phyloP scores from a whole-genome alignment of 73 alveolate genomes.

The Uronychia binucleata region DNA sequence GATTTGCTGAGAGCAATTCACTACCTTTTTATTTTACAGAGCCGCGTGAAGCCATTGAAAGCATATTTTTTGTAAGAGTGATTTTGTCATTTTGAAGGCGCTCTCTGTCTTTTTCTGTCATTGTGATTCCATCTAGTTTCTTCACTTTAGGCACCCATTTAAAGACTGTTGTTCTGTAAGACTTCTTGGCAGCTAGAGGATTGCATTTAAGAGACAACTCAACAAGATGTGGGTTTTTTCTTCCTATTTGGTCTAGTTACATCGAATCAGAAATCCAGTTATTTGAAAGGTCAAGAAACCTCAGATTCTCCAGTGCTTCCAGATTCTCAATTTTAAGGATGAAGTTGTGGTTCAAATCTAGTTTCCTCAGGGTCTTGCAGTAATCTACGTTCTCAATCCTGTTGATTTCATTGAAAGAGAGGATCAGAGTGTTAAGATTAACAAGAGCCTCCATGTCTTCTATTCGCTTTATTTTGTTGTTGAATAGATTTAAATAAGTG shows the following conservation, averaged over 20 bases:
- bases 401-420: slow-evolving; percentile 87
- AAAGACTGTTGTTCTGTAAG: slow-evolving; percentile 56
- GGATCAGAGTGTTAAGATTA: slow-evolving; percentile 78
- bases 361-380: slow-evolving; percentile 67
- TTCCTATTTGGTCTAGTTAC: not conserved
- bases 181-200: slow-evolving; percentile 68
- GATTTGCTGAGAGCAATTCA: not conserved
- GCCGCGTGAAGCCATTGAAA: slow-evolving; percentile 29
- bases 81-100: slow-evolving; percentile 10
- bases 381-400: slow-evolving; percentile 74
- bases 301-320: slow-evolving; percentile 54
- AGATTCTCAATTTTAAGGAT: slow-evolving; percentile 79
- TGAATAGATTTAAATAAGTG: slow-evolving; percentile 79
- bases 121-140: slow-evolving; percentile 51
- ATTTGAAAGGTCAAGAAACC: slow-evolving; percentile 58
- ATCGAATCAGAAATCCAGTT: slow-evolving; percentile 37
- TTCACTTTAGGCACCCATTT: slow-evolving; percentile 23
- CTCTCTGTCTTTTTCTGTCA: slow-evolving; percentile 62
- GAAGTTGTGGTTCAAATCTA: slow-evolving; percentile 88
- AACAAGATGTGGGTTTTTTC: not conserved
- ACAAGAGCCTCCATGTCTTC: slow-evolving; percentile 78
- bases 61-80: slow-evolving; percentile 15
- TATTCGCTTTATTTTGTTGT: slow-evolving; percentile 76
- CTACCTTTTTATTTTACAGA: slow-evolving; percentile 1
- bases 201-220: slow-evolving; percentile 66